A percentile compares a stretch with the other conserved stretches of the same genome.
Evolutionary conservation across 768 basidiomycete species (phyloP).

Genomic region (Collybia sp.): DNA sequence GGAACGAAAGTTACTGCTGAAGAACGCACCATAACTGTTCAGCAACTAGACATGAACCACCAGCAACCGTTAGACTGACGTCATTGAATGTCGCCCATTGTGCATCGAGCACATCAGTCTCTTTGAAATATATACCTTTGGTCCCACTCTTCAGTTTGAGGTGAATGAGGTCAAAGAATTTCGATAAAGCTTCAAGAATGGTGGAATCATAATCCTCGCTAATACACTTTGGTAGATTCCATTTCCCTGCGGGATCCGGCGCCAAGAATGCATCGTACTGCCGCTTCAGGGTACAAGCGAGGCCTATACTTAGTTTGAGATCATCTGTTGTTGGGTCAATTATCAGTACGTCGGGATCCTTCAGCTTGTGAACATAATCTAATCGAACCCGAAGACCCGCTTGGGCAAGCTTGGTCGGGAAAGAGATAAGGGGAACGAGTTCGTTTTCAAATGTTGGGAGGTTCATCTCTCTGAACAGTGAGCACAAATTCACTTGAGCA

Average conservation of each 20-base stretch:
- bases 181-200: slow-evolving; percentile 79
- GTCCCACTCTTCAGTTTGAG: slow-evolving; percentile 93
- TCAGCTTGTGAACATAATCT: slow-evolving; percentile 82
- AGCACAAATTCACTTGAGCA: slow-evolving; percentile 76
- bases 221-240: slow-evolving; percentile 87
- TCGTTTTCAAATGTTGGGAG: slow-evolving; percentile 89
- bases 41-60: slow-evolving; percentile 87
- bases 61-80: slow-evolving; percentile 81
- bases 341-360: slow-evolving; percentile 84
- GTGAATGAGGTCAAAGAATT: slow-evolving; percentile 91
- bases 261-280: slow-evolving; percentile 91
- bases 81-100: slow-evolving; percentile 96
- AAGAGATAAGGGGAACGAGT: slow-evolving; percentile 89
- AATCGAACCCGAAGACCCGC: slow-evolving; percentile 87
- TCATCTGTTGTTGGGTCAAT: slow-evolving; percentile 95
- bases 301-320: slow-evolving; percentile 82
- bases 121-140: slow-evolving; percentile 93
- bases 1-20: slow-evolving; percentile 1
- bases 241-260: slow-evolving; percentile 82
- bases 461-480: slow-evolving; percentile 80
- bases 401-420: slow-evolving; percentile 92
- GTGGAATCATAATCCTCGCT: slow-evolving; percentile 87
- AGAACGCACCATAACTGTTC: slow-evolving; percentile 86
- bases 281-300: slow-evolving; percentile 92
- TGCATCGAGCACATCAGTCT: slow-evolving; percentile 95